A percentile compares a stretch with the other conserved stretches of the same genome.
Conservation (phyloP, 305 asterid genomes). For the Plantago coronopus region DNA sequence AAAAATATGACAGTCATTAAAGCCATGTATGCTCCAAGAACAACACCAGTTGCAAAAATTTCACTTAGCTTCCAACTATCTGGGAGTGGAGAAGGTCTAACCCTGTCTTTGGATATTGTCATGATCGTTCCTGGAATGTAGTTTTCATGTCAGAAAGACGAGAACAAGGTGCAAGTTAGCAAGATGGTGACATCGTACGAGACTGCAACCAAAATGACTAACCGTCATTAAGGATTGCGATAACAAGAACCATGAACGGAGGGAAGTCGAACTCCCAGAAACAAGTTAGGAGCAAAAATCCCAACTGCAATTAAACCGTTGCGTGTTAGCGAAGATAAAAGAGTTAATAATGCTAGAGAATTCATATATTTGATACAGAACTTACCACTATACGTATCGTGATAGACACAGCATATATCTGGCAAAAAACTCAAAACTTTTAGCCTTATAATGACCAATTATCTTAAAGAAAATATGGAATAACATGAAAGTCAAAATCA, state of each 20-base stretch:
- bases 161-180: neutral
- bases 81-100: slow-evolving; percentile 52
- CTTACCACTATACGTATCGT: slow-evolving; percentile 62
- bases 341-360: neutral
- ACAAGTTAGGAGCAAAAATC: slow-evolving; percentile 49
- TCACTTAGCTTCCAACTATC: slow-evolving; percentile 60
- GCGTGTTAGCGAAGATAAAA: neutral
- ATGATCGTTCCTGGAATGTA: slow-evolving; percentile 40
- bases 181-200: neutral
- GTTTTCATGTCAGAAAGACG: slow-evolving; percentile 17
- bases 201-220: slow-evolving; percentile 20
- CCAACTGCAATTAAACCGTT: slow-evolving; percentile 36
- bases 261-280: slow-evolving; percentile 66
- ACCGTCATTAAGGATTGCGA: slow-evolving; percentile 80
- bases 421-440: slow-evolving; percentile 11
- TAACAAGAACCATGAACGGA: slow-evolving; percentile 72
- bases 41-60: slow-evolving; percentile 48
- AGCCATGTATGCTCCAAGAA: slow-evolving; percentile 49
- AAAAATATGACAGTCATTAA: slow-evolving; percentile 44
- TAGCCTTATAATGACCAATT: slow-evolving; percentile 12
- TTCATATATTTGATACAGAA: slow-evolving; percentile 1
- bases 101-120: slow-evolving; percentile 61
- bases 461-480: slow-evolving; percentile 1
- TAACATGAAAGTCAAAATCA: slow-evolving; percentile 20
- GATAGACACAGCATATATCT: slow-evolving; percentile 60